Evolutionary conservation across 768 basidiomycete genomes (phyloP), one percentile per base, ranked within the genome.

Genomic region (Ramaria rubella): DNA sequence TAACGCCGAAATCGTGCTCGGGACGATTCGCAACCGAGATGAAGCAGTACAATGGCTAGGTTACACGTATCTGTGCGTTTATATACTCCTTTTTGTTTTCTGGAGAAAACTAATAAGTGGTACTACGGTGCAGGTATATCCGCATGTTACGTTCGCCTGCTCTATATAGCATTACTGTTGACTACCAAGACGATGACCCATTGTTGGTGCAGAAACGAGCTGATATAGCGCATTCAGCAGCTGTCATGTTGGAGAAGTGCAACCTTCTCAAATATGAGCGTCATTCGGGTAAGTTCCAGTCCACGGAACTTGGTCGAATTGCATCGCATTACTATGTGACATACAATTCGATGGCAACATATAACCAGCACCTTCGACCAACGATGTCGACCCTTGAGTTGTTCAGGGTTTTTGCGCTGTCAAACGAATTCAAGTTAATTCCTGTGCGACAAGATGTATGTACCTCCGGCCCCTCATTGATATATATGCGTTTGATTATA

Each of bases 41-140:
- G 95, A 98, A 66, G 96, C 93, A 5, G 94, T 97, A 1, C 91
- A 96, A 66, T 98, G 94, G 95, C 72, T 96, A 11, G 94, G 94
- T 0, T 96, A 94, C 65, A 94, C 93, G 0, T 97, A 94, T 69
- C 68, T 94, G 87, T 92, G 66, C 64, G 87, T 77, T 5, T 15
- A n/a, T 26, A 49, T 50, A 31, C 33, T 50, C 44, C 52, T 49
- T 58, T 33, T 44, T 40, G 9, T 36, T 5, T 5, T 26, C 54
- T 61, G 19, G 14, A 46, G 42, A 53, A 44, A 29, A 31, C 55
- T 61, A 40, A 58, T 61, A 65, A 56, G 67, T 17, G 59, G 51
- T 26, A 54, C 4, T 17, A 26, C 36, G 40, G 61, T 49, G 31
- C 44, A 94, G 94, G 49, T 96, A 95, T 65, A 90, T 96, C 9